Conservation (phyloP, 305 asterid genomes). For the Fraxinus dipetala region DNA sequence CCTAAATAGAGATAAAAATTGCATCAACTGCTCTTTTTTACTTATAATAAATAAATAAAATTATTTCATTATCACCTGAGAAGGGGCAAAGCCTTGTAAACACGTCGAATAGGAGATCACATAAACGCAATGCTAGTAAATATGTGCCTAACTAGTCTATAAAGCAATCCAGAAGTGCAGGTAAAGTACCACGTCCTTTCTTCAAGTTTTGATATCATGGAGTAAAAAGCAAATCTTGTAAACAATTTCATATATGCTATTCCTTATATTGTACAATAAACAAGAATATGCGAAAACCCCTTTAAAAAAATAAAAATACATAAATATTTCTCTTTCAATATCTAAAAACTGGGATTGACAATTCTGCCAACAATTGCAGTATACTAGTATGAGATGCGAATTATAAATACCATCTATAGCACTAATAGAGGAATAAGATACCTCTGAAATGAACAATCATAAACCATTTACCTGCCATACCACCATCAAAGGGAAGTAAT, state of each 20-base stretch:
- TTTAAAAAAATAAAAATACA: neutral
- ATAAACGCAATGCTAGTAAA: neutral
- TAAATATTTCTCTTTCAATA: neutral
- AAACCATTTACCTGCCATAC: slow-evolving; percentile 70
- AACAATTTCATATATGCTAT: neutral
- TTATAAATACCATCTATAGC: slow-evolving; percentile 7
- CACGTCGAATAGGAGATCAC: neutral
- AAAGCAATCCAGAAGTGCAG: neutral
- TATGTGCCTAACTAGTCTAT: neutral
- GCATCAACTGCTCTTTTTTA: neutral
- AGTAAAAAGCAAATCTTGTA: neutral
- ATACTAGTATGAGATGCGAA: neutral
- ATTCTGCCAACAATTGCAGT: slow-evolving; percentile 2
- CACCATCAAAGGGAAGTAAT: slow-evolving; percentile 91
- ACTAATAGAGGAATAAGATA: slow-evolving; percentile 12
- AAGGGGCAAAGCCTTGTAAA: neutral
- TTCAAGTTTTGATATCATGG: neutral
- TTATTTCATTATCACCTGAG: neutral
- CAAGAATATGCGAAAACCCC: neutral
- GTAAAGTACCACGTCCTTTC: neutral
- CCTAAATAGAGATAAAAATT: neutral
- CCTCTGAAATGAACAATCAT: slow-evolving; percentile 9
- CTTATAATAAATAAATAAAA: neutral
- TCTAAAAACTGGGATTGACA: neutral
- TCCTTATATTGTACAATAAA: neutral